Evolutionary conservation across 495 filamentous ascomycete species (phyloP).

Genomic region (Rostrohypoxylon terebratum): DNA sequence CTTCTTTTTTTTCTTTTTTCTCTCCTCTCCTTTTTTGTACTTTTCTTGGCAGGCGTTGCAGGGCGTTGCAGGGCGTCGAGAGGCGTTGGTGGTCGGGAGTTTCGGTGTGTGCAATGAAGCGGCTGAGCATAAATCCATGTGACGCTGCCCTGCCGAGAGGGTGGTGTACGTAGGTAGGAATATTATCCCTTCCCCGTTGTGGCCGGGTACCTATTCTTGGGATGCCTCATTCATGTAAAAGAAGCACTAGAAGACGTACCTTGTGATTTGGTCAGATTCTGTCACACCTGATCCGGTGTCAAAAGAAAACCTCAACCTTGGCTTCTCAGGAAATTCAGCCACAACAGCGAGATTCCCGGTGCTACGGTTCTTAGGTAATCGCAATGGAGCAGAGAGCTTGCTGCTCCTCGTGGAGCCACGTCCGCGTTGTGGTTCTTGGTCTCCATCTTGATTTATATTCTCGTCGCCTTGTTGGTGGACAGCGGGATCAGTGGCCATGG

Average conservation of each 20-base stretch:
- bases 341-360: conserved; percentile 69
- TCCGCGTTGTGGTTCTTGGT: conserved; percentile 49
- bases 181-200: conserved; percentile 26
- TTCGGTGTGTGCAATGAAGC: conserved; percentile 29
- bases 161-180: conserved; percentile 25
- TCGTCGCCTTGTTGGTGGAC: conserved; percentile 56
- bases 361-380: conserved; percentile 73
- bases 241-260: conserved; percentile 54
- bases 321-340: conserved; percentile 54
- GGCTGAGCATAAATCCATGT: conserved; percentile 42
- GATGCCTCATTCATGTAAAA: conserved; percentile 50
- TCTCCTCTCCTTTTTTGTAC: conserved; percentile 6
- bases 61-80: not conserved
- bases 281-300: conserved; percentile 61
- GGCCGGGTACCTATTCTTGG: conserved; percentile 27
- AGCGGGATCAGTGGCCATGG: conserved; percentile 45
- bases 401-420: conserved; percentile 44
- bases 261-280: conserved; percentile 66
- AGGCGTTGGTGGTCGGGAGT: not conserved
- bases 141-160: conserved; percentile 16
- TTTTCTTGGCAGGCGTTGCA: not conserved
- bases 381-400: conserved; percentile 54
- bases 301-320: conserved; percentile 67
- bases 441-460: conserved; percentile 52
- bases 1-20: conserved; percentile 10